Conservation (phyloP, 345 rosid species). For the Gossypium australe region DNA sequence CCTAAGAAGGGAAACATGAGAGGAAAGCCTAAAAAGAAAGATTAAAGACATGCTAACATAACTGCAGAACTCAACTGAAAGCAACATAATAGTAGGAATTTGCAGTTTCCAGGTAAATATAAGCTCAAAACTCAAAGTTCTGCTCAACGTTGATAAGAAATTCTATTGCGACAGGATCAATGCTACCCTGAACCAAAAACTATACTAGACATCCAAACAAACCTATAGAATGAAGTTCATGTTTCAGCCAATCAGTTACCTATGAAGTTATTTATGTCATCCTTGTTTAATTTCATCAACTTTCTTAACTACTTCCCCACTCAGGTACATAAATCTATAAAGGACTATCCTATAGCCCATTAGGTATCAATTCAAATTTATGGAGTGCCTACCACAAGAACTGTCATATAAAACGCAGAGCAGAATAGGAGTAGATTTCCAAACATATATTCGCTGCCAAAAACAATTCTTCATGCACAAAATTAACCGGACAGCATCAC, state of each 20-base stretch:
- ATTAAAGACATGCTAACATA: neutral
- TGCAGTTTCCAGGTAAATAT: neutral
- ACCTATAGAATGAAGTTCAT: neutral
- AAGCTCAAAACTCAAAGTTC: slow-evolving; percentile 1
- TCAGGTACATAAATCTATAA: slow-evolving; percentile 1
- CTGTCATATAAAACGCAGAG: neutral
- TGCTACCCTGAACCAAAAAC: neutral
- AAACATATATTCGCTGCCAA: neutral
- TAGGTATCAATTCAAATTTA: neutral
- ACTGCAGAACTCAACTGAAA: neutral
- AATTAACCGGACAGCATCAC: neutral
- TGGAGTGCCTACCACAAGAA: neutral
- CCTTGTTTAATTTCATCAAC: neutral
- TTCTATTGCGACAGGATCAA: neutral
- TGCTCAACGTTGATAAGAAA: neutral
- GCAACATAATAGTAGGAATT: neutral
- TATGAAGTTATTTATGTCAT: neutral
- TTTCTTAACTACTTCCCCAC: neutral
- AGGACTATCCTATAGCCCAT: neutral
- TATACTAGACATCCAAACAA: neutral
- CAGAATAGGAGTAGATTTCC: neutral
- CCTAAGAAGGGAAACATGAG: neutral
- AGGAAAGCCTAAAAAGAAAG: neutral
- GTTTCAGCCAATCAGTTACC: neutral
- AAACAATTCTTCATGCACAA: neutral